Conservation (phyloP, 352 stramenopile genomes). For the Phytophthora hibernalis region DNA sequence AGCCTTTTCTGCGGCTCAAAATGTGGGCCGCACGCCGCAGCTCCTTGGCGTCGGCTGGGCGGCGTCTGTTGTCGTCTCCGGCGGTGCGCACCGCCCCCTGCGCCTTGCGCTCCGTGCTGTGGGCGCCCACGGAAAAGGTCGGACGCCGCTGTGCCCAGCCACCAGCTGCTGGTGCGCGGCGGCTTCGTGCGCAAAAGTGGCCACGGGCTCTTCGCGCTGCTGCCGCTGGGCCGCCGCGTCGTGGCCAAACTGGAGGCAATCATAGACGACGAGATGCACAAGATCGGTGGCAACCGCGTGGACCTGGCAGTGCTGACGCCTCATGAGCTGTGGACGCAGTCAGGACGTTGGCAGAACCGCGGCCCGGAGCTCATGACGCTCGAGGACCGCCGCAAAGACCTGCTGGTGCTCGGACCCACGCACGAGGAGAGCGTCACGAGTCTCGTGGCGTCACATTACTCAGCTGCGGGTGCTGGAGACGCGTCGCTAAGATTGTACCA, state of each 20-base stretch:
- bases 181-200: constrained; percentile 89
- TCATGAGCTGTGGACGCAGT: constrained; percentile 82
- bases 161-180: constrained; percentile 85
- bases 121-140: constrained; percentile 81
- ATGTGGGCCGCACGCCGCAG: constrained; percentile 36
- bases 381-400: constrained; percentile 71
- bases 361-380: constrained; percentile 87
- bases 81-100: constrained; percentile 14
- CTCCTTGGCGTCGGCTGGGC: constrained; percentile 6
- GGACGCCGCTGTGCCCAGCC: constrained; percentile 83
- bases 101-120: constrained; percentile 61
- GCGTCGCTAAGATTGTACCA: constrained; percentile 85
- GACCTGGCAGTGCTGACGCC: constrained; percentile 82
- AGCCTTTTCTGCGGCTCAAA: constrained; percentile 3
- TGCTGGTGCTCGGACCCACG: constrained; percentile 78
- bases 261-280: constrained; percentile 84
- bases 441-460: constrained; percentile 76
- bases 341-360: constrained; percentile 83
- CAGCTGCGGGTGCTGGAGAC: constrained; percentile 33
- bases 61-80: constrained; percentile 28
- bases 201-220: constrained; percentile 80
- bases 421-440: constrained; percentile 89
- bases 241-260: constrained; percentile 80
- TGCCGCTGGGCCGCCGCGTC: constrained; percentile 81
- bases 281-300: constrained; percentile 85